Evolutionary conservation across 768 basidiomycete species (phyloP).

Genomic region (Tulasnella sp.): DNA sequence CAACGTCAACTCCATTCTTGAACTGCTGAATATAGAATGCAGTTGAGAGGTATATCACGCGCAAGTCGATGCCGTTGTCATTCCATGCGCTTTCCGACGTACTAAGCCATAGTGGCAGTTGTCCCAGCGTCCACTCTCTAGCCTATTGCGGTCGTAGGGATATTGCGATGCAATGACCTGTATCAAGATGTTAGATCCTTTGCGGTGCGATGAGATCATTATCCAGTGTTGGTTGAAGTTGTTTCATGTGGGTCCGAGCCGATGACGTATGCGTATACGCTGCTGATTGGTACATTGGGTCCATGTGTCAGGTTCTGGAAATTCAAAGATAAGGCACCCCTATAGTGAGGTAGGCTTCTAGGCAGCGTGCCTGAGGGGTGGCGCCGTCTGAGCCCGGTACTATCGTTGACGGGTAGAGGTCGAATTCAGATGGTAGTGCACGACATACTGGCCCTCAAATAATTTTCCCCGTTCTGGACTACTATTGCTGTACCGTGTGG

Average conservation of each 20-base stretch:
- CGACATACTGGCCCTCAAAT: too few relatives aligned
- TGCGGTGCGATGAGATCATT: background rate
- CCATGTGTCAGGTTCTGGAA: background rate
- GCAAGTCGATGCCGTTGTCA: background rate
- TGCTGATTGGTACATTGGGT: background rate
- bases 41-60: background rate
- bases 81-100: background rate
- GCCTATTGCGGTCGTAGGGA: conserved; percentile 2
- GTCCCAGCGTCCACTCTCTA: conserved; percentile 14
- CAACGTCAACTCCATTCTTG: conserved; percentile 22
- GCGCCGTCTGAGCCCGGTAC: too few relatives aligned
- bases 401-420: too few relatives aligned
- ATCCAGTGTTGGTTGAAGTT: background rate
- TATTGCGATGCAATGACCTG: conserved; percentile 22
- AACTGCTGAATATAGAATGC: conserved; percentile 24
- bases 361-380: background rate
- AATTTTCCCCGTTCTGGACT: too few relatives aligned
- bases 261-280: conserved; percentile 22
- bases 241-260: conserved; percentile 15
- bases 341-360: conserved; percentile 8
- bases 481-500: too few relatives aligned
- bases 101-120: conserved; percentile 23
- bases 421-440: too few relatives aligned
- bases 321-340: background rate
- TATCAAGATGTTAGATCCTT: background rate